These are phyloP conservation scores for Kwoniella botswanensis DNA, from an alignment of 768 basidiomycete species.

Conservation along the genomic window DNA sequence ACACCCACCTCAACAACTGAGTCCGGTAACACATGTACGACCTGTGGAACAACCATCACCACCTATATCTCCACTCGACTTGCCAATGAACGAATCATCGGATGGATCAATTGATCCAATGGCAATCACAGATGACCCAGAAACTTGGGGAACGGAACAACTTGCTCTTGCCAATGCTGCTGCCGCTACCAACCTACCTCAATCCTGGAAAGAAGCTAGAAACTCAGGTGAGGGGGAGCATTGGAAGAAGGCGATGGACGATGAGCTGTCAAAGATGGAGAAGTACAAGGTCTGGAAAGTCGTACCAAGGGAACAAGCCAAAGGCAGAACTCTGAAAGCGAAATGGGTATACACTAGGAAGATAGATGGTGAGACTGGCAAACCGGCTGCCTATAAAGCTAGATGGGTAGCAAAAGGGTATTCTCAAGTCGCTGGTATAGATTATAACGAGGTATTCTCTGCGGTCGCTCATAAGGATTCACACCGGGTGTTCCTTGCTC, in stretches of 20 bases:
- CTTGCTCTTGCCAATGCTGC: neutral
- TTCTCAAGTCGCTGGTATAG: conserved; percentile 20
- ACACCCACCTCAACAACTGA: too few relatives aligned
- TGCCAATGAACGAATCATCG: neutral
- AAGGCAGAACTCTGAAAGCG: conserved; percentile 46
- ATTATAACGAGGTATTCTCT: conserved; percentile 29
- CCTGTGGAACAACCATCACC: neutral
- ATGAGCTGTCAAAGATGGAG: conserved; percentile 42
- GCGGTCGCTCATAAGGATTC: conserved; percentile 24
- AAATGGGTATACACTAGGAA: conserved; percentile 58
- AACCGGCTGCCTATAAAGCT: conserved; percentile 36
- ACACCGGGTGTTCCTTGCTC: conserved; percentile 25
- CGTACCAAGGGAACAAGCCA: neutral
- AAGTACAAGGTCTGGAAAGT: conserved; percentile 53
- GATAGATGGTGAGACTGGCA: conserved; percentile 44
- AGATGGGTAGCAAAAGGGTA: conserved; percentile 32
- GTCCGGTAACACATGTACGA: neutral
- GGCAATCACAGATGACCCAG: conserved; percentile 8
- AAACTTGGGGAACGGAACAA: conserved; percentile 3
- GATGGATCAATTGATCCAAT: neutral
- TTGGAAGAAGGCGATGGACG: conserved; percentile 48
- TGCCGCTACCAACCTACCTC: neutral
- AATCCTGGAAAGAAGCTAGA: conserved; percentile 15
- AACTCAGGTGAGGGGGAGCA: conserved; percentile 16
- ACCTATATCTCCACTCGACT: neutral